phyloP scores from a whole-genome alignment of 1,139 yeast species.

The Protomyces arabidopsidicola region DNA sequence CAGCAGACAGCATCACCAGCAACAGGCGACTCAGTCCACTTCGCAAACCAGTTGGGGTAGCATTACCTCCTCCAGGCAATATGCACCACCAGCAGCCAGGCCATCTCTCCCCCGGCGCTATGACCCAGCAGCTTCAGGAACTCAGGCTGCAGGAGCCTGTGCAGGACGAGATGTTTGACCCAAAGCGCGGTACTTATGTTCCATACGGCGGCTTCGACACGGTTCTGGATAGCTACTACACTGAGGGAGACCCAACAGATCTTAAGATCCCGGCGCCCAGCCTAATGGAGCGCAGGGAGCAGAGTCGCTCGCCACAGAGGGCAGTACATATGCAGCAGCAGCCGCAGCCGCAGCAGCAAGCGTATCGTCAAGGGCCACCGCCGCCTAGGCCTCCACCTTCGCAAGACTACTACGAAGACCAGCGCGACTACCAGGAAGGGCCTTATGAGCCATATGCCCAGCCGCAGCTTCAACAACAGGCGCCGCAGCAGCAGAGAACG shows the following conservation, averaged over 20 bases:
- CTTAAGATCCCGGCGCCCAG: conserved; percentile 16
- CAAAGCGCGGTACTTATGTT: conserved; percentile 20
- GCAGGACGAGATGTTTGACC: conserved; percentile 11
- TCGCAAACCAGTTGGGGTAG: no score
- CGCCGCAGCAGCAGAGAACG: not conserved
- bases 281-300: conserved; percentile 11
- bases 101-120: not conserved
- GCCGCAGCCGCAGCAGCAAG: conserved; percentile 2
- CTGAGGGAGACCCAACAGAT: conserved; percentile 16
- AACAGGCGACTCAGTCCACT: no score
- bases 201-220: conserved; percentile 26
- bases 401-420: conserved; percentile 1
- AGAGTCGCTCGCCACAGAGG: conserved; percentile 23
- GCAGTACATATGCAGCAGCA: not conserved
- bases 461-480: not conserved
- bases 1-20: not conserved
- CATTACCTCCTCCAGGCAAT: no score
- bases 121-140: not conserved
- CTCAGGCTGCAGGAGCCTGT: not conserved
- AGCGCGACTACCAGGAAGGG: not conserved
- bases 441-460: not conserved
- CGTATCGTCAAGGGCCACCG: not conserved
- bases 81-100: not conserved
- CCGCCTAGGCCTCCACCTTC: not conserved
- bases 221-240: conserved; percentile 15